Base-by-base conservation (phyloP, 495 filamentous ascomycete genomes). In the Trichoderma asperelloides region DNA sequence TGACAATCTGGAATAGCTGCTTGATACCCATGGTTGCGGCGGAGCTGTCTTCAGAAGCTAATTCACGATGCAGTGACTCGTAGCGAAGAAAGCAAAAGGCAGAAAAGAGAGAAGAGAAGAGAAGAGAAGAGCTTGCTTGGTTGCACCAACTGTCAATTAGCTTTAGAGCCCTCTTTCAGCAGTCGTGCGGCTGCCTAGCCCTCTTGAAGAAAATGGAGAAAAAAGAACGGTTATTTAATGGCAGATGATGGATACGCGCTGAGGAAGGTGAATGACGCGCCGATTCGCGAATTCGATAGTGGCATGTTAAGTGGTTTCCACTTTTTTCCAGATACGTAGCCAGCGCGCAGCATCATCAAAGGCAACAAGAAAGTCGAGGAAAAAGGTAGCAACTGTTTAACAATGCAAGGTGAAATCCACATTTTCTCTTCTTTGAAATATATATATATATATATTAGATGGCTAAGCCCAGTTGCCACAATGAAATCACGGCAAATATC, bases 1-100 rank as follows among this genome's bases (percentile, higher is more conserved):
- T 87, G 78, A 98, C 93, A 73, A 98, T 85, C 69, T 88, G 85
- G 78, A 87, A 92, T 39, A 97, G 88, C 62, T 89, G 79, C 79
- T 96, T 97, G 72, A 97, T 97, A 82, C 93, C 93, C 93, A 97
- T 97, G 27, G 23, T 18, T 60, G 55, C 55, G 55, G 9, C 23
- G 25, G 55, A 8, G 23, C 27, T 25, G 27, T 18, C 74, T 86
- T 25, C 25, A 60, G 33, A 27, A 18, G 12, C 55, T 25, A 60
- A 30, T 30, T 60, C 25, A 12, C 55, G 12, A 13, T 21, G 21
- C 55, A 2, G 33, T 37, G 9, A 37, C 9, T 37, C 33, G 33
- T 37, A 3, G 2, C 9, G 33, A 37, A 8, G 33, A 37, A 25
- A 28, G n/a, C 9, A 15, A 47, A 30, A 13, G 1, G 55, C 30